These are phyloP conservation scores for Aspergillus intermedius DNA, from an alignment of 2,329 filamentous ascomycete genomes.

Conservation along the genomic window DNA sequence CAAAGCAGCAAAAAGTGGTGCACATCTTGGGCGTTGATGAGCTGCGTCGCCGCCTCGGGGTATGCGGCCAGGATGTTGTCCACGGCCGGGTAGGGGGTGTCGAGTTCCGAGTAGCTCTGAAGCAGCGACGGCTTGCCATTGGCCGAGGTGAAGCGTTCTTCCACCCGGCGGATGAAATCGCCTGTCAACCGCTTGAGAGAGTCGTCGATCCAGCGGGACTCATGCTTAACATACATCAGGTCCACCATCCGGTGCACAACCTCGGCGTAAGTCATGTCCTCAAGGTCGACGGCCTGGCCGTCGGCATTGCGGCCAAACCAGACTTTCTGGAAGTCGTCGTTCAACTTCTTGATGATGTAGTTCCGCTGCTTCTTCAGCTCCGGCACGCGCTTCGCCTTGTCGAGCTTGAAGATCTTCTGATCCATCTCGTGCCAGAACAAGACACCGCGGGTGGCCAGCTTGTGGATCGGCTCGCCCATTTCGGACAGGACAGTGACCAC, in stretches of 20 bases:
- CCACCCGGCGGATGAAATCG: slow-evolving; percentile 93
- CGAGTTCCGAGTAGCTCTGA: slow-evolving; percentile 83
- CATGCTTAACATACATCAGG: slow-evolving; percentile 85
- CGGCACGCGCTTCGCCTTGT: slow-evolving; percentile 85
- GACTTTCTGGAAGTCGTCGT: slow-evolving; percentile 93
- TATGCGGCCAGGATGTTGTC: slow-evolving; percentile 75
- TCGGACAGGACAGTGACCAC: slow-evolving; percentile 95
- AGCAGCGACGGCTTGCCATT: slow-evolving; percentile 70
- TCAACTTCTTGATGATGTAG: slow-evolving; percentile 91
- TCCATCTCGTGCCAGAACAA: slow-evolving; percentile 99
- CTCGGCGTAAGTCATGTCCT: slow-evolving; percentile 93
- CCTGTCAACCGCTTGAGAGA: slow-evolving; percentile 78
- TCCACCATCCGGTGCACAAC: slow-evolving; percentile 82
- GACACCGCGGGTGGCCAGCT: slow-evolving; percentile 93
- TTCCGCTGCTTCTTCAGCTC: slow-evolving; percentile 83
- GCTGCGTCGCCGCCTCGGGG: slow-evolving; percentile 77
- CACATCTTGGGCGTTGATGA: slow-evolving; percentile 97
- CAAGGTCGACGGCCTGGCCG: slow-evolving; percentile 75
- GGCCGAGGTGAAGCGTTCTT: slow-evolving; percentile 83
- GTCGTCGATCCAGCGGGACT: slow-evolving; percentile 83
- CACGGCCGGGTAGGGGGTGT: slow-evolving; percentile 70
- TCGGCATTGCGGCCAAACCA: slow-evolving; percentile 86
- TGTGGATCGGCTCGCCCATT: slow-evolving; percentile 99
- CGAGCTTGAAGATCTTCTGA: slow-evolving; percentile 91
- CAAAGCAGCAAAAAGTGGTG: slow-evolving; percentile 94